phyloP scores from a whole-genome alignment of 2,329 filamentous ascomycete species.

The Penicillium crustosum region DNA sequence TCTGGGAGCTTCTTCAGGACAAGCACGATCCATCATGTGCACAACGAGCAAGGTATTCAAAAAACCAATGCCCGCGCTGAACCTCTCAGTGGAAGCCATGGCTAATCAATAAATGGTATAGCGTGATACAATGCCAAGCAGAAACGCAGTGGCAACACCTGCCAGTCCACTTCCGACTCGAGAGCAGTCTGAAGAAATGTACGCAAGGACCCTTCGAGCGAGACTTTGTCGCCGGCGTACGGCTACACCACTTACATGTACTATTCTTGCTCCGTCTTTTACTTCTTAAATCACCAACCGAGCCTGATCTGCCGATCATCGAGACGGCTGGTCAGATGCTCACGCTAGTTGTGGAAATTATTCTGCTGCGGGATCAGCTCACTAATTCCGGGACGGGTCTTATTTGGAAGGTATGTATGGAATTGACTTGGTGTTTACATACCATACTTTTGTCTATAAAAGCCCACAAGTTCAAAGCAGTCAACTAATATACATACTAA shows the following conservation, averaged over 20 bases:
- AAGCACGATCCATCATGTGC: constrained; percentile 23
- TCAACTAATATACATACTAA: not conserved
- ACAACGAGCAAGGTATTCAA: constrained; percentile 17
- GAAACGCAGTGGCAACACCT: constrained; percentile 23
- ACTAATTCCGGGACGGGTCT: constrained; percentile 30
- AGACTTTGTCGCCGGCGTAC: constrained; percentile 28
- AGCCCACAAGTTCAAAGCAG: not conserved
- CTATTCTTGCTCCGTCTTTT: constrained; percentile 29
- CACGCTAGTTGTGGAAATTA: constrained; percentile 27
- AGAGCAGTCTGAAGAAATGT: constrained; percentile 24
- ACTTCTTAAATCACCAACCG: constrained; percentile 24
- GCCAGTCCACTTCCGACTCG: constrained; percentile 25
- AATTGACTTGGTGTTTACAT: not conserved
- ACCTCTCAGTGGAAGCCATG: not conserved
- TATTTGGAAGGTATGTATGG: constrained; percentile 27
- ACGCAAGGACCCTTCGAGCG: constrained; percentile 23
- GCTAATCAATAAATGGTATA: constrained; percentile 17
- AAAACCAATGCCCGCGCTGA: not conserved
- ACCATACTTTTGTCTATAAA: not conserved
- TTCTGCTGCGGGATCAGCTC: constrained; percentile 29
- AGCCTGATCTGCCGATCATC: constrained; percentile 27
- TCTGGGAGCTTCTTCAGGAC: constrained; percentile 29
- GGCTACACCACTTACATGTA: constrained; percentile 30
- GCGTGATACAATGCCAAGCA: constrained; percentile 24
- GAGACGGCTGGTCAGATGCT: constrained; percentile 31